A percentile compares a stretch with the other conserved stretches of the same genome.
Conservation (phyloP, 2,329 filamentous ascomycete genomes). For the Juglanconis juglandina region DNA sequence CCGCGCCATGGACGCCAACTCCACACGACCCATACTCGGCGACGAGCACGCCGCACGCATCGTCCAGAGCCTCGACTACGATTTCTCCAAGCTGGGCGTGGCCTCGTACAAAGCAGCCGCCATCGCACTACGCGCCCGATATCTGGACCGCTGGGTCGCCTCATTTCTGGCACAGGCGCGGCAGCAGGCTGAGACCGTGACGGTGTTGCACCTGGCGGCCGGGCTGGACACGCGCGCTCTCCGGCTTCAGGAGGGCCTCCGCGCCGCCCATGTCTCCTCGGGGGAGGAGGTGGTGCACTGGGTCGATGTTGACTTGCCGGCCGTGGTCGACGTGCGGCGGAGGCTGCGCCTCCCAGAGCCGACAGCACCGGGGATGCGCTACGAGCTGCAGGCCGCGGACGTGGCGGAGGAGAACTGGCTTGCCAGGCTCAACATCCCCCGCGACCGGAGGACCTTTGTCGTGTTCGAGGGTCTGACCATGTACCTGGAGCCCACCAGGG, state of each 20-base stretch:
- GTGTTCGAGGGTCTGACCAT: constrained; percentile 18
- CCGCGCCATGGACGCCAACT: constrained; percentile 8
- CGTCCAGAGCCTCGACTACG: constrained; percentile 14
- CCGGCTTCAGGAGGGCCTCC: constrained; percentile 2
- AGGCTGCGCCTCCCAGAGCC: constrained; percentile 3
- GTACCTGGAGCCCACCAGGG: constrained; percentile 14
- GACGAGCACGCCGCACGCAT: constrained; percentile 10
- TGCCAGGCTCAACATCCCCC: neutral
- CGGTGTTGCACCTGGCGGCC: constrained; percentile 16
- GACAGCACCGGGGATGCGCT: neutral
- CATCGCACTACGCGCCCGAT: constrained; percentile 5
- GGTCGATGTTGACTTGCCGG: constrained; percentile 15
- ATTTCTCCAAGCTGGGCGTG: constrained; percentile 7
- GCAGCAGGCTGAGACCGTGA: constrained; percentile 1
- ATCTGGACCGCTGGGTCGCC: constrained; percentile 10
- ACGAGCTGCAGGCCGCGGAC: constrained; percentile 6
- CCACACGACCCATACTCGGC: constrained; percentile 7
- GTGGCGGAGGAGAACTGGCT: constrained; percentile 17
- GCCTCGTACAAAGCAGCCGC: neutral
- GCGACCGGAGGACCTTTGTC: constrained; percentile 8
- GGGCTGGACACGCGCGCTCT: constrained; percentile 17
- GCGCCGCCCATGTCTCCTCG: neutral
- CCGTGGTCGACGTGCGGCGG: constrained; percentile 14
- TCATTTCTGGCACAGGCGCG: constrained; percentile 4
- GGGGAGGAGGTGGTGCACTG: constrained; percentile 4